These are phyloP conservation scores for Microsporum ferrugineum DNA, from an alignment of 2,329 filamentous ascomycete genomes.

Conservation along the genomic window DNA sequence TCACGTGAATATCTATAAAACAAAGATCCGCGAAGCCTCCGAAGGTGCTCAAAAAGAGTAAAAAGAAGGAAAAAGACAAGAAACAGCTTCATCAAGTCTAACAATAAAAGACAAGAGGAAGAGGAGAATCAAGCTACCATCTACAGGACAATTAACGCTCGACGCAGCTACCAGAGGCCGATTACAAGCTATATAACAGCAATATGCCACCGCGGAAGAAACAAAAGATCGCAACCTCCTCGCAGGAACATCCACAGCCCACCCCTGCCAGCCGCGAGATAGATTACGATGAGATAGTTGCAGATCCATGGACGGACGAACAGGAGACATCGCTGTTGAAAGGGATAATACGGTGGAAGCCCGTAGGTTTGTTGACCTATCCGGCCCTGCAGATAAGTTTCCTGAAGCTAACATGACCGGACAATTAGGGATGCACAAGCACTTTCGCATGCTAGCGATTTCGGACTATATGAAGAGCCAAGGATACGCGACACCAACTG, in stretches of 20 bases:
- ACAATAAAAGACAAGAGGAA: background rate
- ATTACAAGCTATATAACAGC: background rate
- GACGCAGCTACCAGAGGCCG: background rate
- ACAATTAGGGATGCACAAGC: slow-evolving; percentile 69
- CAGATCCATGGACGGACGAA: slow-evolving; percentile 86
- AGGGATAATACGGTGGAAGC: slow-evolving; percentile 86
- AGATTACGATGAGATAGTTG: slow-evolving; percentile 39
- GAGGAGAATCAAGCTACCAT: background rate
- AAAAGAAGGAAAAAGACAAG: background rate
- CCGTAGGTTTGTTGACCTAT: slow-evolving; percentile 54
- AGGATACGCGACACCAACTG: slow-evolving; percentile 55
- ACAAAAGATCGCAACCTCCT: slow-evolving; percentile 36
- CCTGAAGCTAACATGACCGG: background rate
- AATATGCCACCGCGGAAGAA: slow-evolving; percentile 49
- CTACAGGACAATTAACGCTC: too few species aligned
- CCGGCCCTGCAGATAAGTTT: background rate
- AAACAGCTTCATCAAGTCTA: background rate
- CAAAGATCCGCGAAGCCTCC: background rate
- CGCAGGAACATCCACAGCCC: slow-evolving; percentile 13
- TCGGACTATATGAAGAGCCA: slow-evolving; percentile 68
- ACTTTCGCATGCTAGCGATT: slow-evolving; percentile 83
- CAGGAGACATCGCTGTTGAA: slow-evolving; percentile 90
- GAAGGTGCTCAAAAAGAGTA: background rate
- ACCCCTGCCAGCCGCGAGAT: slow-evolving; percentile 18
- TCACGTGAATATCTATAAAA: background rate